Conservation (phyloP, 495 filamentous ascomycete genomes). For the Filosporella fistucella region DNA sequence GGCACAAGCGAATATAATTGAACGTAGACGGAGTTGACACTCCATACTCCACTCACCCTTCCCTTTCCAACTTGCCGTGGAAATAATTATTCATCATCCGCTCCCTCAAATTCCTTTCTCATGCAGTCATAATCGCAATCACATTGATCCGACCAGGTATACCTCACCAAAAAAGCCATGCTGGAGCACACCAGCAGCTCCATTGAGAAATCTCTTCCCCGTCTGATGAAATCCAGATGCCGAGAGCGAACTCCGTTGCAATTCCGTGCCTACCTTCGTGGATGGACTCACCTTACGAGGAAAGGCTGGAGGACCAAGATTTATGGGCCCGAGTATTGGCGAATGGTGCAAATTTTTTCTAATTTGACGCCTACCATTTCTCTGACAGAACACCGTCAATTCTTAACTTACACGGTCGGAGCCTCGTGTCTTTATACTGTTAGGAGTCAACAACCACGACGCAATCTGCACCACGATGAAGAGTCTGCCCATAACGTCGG, state of each 20-base stretch:
- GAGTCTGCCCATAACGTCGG: background rate
- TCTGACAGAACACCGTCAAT: constrained; percentile 21
- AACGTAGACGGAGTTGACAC: background rate
- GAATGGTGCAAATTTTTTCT: constrained; percentile 1
- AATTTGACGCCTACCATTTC: constrained; percentile 10
- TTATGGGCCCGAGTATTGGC: background rate
- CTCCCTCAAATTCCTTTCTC: background rate
- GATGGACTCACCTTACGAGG: background rate
- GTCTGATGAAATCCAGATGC: background rate
- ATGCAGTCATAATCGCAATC: background rate
- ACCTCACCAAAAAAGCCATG: too few species aligned
- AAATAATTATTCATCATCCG: background rate
- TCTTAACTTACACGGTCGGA: constrained; percentile 17
- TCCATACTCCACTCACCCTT: background rate
- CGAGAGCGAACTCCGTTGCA: background rate
- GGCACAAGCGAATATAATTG: too few species aligned
- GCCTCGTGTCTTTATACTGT: constrained; percentile 13
- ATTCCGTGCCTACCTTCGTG: background rate
- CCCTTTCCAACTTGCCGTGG: background rate
- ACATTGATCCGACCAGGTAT: too few species aligned
- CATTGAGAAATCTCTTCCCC: background rate
- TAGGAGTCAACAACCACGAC: constrained; percentile 14
- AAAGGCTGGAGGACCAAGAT: constrained; percentile 1
- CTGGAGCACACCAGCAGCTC: too few species aligned
- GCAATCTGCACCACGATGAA: background rate